These are phyloP conservation scores for Podila clonocystis DNA, from an alignment of 192 early-diverging fungal genomes.

Conservation along the genomic window DNA sequence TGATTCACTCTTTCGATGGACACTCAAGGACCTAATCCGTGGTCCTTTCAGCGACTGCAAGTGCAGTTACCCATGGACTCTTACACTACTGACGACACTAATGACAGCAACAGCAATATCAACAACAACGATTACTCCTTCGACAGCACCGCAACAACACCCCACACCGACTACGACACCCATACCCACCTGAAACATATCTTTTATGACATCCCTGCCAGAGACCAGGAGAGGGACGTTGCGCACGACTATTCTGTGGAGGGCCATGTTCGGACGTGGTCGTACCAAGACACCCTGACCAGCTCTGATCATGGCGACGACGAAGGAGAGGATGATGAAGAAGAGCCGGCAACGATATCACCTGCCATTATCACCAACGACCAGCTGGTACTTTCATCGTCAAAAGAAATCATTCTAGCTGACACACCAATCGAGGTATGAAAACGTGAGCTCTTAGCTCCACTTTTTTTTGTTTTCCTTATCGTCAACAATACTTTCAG, in stretches of 20 bases:
- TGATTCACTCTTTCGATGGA: slow-evolving; percentile 2
- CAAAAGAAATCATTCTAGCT: neutral
- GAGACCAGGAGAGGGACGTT: neutral
- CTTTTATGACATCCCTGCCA: neutral
- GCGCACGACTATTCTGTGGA: neutral
- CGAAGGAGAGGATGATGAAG: neutral
- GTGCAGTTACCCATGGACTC: neutral
- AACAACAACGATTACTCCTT: slow-evolving; percentile 20
- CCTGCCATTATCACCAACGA: neutral
- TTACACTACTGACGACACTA: slow-evolving; percentile 1
- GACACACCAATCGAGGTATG: too few species aligned
- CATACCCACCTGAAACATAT: neutral
- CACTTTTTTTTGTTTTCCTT: too few species aligned
- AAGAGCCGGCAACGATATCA: neutral
- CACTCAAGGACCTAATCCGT: slow-evolving; percentile 17
- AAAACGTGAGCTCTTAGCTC: too few species aligned
- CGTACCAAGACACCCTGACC: neutral
- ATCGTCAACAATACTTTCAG: too few species aligned
- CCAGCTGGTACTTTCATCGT: neutral
- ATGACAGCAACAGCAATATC: neutral
- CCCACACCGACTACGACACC: slow-evolving; percentile 8
- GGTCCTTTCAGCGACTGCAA: slow-evolving; percentile 23
- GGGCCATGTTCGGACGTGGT: slow-evolving; percentile 3
- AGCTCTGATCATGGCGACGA: slow-evolving; percentile 1
- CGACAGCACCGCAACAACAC: slow-evolving; percentile 17